Evolutionary conservation across 352 stramenopile genomes (phyloP), one percentile per base, ranked within the genome.

Genomic region (Phytophthora citrophthora): DNA sequence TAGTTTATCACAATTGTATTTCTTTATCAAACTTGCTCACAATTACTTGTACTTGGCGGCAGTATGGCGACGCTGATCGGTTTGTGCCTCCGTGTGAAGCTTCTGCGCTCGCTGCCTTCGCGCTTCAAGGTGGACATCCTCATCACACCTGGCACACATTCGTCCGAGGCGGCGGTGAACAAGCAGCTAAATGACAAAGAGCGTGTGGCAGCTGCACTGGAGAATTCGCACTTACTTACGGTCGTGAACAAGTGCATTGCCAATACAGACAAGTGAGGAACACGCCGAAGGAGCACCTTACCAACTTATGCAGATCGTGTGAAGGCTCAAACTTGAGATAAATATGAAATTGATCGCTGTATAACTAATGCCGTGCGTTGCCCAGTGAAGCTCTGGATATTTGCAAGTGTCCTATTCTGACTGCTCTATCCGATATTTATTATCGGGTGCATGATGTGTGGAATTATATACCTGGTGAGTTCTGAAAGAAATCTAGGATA

Each of bases 151-250:
- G 97, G 96, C 53, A 97, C 94, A 52, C 97, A 99, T 81, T 87
- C 89, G 20, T 98, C 90, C 53, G 96, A 99, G 81, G 87, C 94
- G 20, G 93, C 93, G 26, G 91, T 99, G 50, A 98, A 98, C 88
- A 99, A 98, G 70, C 97, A 99, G 76, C 83, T 99, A 23, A 96
- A 97, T 56, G 96, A 99, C 73, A 99, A 99, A 70, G 97, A 99
- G 68, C 84, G 97, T 57, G 95, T 99, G 9, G 90, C 91, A 1
- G 97, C 97, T 13, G 97, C 97, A 18, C 81, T 99, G 20, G 97
- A 99, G 74, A 99, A 99, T 68, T 81, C 93, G 24, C 95, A 99
- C 74, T 77, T 99, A 60, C 78, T 98, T 8, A 88, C 91, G 39
- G 96, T 99, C 40, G 97, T 99, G 34, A 98, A 99, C 84, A 96